Evolutionary conservation across 345 rosid genomes (phyloP).

Genomic region (Aurinia saxatilis): DNA sequence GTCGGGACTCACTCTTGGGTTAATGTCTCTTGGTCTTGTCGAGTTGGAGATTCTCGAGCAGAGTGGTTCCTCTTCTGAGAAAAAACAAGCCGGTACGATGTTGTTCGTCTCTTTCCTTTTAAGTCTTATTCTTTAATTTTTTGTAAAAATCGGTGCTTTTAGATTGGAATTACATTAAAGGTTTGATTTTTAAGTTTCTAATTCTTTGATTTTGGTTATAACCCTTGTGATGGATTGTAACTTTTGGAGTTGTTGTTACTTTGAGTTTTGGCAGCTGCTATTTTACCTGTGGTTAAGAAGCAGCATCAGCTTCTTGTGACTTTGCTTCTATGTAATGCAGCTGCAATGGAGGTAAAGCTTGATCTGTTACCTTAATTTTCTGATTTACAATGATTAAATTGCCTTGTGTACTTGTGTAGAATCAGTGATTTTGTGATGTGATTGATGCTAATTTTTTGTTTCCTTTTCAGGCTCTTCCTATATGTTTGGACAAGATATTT

Average conservation of each 20-base stretch:
- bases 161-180: background rate
- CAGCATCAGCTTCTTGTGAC: slow-evolving; percentile 85
- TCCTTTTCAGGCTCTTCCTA: slow-evolving; percentile 67
- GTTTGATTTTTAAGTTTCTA: background rate
- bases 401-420: background rate
- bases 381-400: background rate
- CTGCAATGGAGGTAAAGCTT: slow-evolving; percentile 64
- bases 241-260: background rate
- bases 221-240: background rate
- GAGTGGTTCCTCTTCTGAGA: slow-evolving; percentile 54
- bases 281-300: slow-evolving; percentile 71
- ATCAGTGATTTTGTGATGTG: background rate
- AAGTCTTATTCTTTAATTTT: background rate
- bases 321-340: slow-evolving; percentile 73
- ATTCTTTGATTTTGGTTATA: background rate
- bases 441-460: too few relatives aligned
- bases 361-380: background rate
- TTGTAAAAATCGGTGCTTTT: background rate
- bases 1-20: slow-evolving; percentile 73
- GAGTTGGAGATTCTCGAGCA: slow-evolving; percentile 64
- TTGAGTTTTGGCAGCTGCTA: slow-evolving; percentile 41
- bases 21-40: slow-evolving; percentile 69
- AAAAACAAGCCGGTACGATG: slow-evolving; percentile 49
- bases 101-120: too few relatives aligned
- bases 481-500: slow-evolving; percentile 66